phyloP scores from a whole-genome alignment of 495 filamentous ascomycete species.

The Trichoderma gamsii region DNA sequence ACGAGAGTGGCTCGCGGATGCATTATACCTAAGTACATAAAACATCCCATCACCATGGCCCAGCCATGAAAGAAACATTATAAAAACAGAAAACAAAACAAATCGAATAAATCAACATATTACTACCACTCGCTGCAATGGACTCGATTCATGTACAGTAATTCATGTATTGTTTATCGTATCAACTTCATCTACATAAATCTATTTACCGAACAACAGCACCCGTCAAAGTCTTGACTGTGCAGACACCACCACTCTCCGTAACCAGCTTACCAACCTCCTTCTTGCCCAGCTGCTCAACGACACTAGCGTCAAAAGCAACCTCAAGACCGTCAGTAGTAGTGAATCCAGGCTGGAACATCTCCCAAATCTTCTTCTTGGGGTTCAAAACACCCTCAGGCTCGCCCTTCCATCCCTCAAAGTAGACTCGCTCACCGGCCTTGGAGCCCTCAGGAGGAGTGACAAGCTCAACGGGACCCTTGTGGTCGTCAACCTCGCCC shows the following conservation, averaged over 20 bases:
- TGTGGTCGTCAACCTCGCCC: slow-evolving; percentile 76
- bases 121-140: not conserved
- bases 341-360: slow-evolving; percentile 86
- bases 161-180: slow-evolving; percentile 17
- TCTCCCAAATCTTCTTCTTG: slow-evolving; percentile 99
- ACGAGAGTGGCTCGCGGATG: not conserved
- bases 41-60: not conserved
- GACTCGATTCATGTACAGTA: not conserved
- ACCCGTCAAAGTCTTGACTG: slow-evolving; percentile 64
- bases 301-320: slow-evolving; percentile 45
- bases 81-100: not conserved
- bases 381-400: slow-evolving; percentile 91
- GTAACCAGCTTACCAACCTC: slow-evolving; percentile 64
- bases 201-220: slow-evolving; percentile 57
- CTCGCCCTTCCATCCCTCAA: slow-evolving; percentile 90
- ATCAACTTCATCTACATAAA: slow-evolving; percentile 18
- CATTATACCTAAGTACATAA: not conserved
- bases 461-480: slow-evolving; percentile 88
- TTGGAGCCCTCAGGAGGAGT: slow-evolving; percentile 70
- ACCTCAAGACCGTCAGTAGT: slow-evolving; percentile 76
- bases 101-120: not conserved
- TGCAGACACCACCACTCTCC: slow-evolving; percentile 65
- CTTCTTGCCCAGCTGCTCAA: slow-evolving; percentile 52
- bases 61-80: not conserved
- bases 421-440: slow-evolving; percentile 81